These are phyloP conservation scores for Breviolum minutum DNA, from an alignment of 73 alveolate genomes.

Conservation along the genomic window DNA sequence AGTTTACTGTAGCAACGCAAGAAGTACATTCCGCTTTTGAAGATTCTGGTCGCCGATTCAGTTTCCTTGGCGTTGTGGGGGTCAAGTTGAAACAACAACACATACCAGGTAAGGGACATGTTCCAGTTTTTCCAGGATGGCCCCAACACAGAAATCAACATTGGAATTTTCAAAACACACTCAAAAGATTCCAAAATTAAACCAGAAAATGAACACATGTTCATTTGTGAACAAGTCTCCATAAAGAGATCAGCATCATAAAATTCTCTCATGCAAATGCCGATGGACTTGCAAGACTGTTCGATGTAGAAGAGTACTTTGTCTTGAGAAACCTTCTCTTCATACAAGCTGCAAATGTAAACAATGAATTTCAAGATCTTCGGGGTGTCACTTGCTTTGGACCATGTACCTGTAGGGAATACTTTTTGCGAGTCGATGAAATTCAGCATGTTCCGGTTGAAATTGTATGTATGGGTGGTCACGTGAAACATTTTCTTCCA, in stretches of 20 bases:
- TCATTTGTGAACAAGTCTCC: background rate
- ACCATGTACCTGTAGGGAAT: conserved; percentile 22
- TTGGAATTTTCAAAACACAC: background rate
- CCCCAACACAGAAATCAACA: background rate
- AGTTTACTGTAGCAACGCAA: background rate
- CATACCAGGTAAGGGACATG: too few species aligned
- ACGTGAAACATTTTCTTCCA: background rate
- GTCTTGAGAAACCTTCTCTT: background rate
- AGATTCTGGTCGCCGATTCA: background rate
- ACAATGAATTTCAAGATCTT: background rate
- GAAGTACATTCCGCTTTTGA: background rate
- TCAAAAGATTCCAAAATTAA: background rate
- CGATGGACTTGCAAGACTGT: background rate
- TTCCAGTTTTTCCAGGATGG: background rate
- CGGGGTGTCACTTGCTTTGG: conserved; percentile 8
- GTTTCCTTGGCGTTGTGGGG: background rate
- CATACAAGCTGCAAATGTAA: background rate
- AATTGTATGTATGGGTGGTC: background rate
- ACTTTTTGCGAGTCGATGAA: background rate
- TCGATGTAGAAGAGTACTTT: background rate
- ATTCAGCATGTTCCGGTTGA: background rate
- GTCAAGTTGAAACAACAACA: too few species aligned
- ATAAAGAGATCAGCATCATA: conserved; percentile 2
- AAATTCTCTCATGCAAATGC: background rate
- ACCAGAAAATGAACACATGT: background rate